These are phyloP conservation scores for Coemansia reversa DNA, from an alignment of 192 early-diverging fungal species.

Conservation along the genomic window DNA sequence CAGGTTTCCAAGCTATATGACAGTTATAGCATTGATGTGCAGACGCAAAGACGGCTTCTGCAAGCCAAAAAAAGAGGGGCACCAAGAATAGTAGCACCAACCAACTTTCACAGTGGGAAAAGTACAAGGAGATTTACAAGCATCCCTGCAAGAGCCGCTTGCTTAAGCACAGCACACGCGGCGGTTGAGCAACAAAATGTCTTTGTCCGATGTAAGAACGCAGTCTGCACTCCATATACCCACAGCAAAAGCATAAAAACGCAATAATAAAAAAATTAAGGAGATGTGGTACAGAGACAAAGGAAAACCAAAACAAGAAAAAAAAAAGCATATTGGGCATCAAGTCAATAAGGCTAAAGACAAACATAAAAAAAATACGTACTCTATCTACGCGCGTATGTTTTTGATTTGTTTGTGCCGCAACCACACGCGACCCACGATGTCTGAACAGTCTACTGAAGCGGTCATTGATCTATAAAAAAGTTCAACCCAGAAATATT, in stretches of 20 bases:
- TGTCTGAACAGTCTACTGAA: conserved; percentile 51
- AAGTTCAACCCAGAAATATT: not conserved
- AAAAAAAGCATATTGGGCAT: not conserved
- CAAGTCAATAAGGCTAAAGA: conserved; percentile 2
- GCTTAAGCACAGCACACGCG: not conserved
- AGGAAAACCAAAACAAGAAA: not conserved
- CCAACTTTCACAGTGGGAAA: not conserved
- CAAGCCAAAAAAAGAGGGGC: not conserved
- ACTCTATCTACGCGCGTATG: conserved; percentile 42
- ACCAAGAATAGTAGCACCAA: not conserved
- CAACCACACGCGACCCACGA: conserved; percentile 31
- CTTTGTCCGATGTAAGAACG: not conserved
- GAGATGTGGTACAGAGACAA: too few species aligned
- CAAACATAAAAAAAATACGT: conserved; percentile 16
- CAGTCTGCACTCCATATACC: not conserved
- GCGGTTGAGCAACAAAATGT: not conserved
- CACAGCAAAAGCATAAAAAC: not conserved
- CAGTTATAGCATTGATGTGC: not conserved
- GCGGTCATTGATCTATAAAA: conserved; percentile 42
- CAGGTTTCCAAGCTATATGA: not conserved
- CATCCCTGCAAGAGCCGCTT: not conserved
- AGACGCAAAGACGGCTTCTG: too few species aligned
- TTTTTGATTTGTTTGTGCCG: conserved; percentile 24
- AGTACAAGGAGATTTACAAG: not conserved
- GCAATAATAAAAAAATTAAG: not conserved